Evolutionary conservation across 2,329 filamentous ascomycete genomes (phyloP).

Genomic region (Penicillium sp.): DNA sequence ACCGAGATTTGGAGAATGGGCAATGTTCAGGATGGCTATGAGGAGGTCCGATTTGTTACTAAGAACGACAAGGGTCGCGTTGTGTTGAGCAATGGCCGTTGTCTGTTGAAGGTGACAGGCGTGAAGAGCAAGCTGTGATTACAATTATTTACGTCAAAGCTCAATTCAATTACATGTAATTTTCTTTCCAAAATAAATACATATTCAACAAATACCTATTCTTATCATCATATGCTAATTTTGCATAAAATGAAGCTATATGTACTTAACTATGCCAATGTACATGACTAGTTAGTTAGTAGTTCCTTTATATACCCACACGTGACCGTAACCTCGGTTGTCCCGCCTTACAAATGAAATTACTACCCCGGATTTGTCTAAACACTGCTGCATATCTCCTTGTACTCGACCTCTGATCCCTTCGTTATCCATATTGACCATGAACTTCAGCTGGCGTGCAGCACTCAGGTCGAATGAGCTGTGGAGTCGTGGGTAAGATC

Average conservation of each 20-base stretch:
- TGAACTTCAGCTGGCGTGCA: slow-evolving; percentile 1
- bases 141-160: neutral
- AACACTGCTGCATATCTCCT: neutral
- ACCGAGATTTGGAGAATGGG: slow-evolving; percentile 81
- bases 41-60: slow-evolving; percentile 80
- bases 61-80: slow-evolving; percentile 78
- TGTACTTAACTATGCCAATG: neutral
- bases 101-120: slow-evolving; percentile 67
- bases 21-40: slow-evolving; percentile 60
- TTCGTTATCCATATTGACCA: neutral
- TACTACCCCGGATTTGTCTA: slow-evolving; percentile 5
- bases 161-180: neutral
- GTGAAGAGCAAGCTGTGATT: slow-evolving; percentile 63
- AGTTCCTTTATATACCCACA: neutral
- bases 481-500: slow-evolving; percentile 3
- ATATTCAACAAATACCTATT: neutral
- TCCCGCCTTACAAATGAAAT: neutral
- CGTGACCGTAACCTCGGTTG: slow-evolving; percentile 11
- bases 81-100: slow-evolving; percentile 82
- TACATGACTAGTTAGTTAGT: too few relatives aligned
- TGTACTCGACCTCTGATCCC: neutral
- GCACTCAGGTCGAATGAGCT: neutral
- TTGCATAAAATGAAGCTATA: neutral
- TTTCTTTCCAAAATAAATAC: neutral
- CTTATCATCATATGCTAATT: too few relatives aligned